These are phyloP conservation scores for Amphibolis antarctica DNA, from an alignment of 106 monocot genomes.

Conservation along the genomic window DNA sequence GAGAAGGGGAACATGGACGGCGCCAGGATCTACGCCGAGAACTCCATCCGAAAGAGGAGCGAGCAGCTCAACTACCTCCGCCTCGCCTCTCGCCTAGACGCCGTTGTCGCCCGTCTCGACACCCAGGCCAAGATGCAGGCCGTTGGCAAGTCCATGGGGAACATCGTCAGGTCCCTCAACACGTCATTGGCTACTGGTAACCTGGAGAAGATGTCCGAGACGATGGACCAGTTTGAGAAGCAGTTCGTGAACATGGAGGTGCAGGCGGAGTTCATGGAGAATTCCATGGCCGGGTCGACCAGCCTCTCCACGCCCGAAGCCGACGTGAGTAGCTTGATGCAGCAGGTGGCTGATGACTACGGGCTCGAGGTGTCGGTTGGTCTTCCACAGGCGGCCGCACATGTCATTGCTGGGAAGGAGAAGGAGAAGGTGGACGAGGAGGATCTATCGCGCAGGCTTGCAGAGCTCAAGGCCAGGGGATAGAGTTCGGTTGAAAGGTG, in stretches of 20 bases:
- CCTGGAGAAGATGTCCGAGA: slow-evolving; percentile 25
- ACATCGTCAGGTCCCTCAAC: too few relatives aligned
- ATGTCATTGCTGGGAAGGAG: slow-evolving; percentile 19
- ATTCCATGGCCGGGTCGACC: slow-evolving; percentile 22
- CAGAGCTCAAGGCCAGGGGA: slow-evolving; percentile 18
- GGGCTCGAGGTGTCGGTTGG: slow-evolving; percentile 23
- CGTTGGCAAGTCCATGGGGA: too few relatives aligned
- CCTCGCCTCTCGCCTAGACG: too few relatives aligned
- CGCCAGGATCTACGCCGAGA: too few relatives aligned
- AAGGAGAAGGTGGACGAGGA: slow-evolving; percentile 26
- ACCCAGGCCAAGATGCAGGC: too few relatives aligned
- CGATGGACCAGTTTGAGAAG: slow-evolving; percentile 22
- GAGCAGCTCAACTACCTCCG: too few relatives aligned
- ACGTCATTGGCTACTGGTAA: background rate
- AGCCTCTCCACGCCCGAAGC: slow-evolving; percentile 21
- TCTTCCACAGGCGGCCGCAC: slow-evolving; percentile 15
- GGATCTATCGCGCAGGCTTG: slow-evolving; percentile 13
- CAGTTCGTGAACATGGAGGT: slow-evolving; percentile 30
- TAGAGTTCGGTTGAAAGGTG: slow-evolving; percentile 4
- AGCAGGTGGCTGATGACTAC: slow-evolving; percentile 24
- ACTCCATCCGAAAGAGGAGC: too few relatives aligned
- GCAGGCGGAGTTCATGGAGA: slow-evolving; percentile 30
- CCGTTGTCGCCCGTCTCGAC: too few relatives aligned
- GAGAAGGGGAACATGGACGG: too few relatives aligned
- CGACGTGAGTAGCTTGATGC: slow-evolving; percentile 19